Percentiles rank a stretch among this genome's conserved stretches.
Evolutionary conservation across 352 stramenopile species (phyloP).

Genomic region (Phytophthora megakarya): DNA sequence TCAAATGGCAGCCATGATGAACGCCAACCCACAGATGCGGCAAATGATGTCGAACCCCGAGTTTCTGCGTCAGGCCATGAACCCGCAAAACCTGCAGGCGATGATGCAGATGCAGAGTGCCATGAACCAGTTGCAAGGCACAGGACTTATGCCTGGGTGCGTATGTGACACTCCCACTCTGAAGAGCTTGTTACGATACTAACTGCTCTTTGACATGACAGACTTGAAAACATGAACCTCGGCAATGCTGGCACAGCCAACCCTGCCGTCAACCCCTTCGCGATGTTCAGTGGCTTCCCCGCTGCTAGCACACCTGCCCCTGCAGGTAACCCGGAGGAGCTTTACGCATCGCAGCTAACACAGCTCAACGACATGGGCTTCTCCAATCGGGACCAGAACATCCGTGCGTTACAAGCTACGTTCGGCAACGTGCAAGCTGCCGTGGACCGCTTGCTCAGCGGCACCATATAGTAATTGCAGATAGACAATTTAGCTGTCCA

Average conservation of each 20-base stretch:
- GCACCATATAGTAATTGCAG: conserved; percentile 47
- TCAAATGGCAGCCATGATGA: conserved; percentile 85
- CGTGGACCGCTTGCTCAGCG: conserved; percentile 88
- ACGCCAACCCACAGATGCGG: conserved; percentile 88
- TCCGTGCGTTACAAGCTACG: conserved; percentile 85
- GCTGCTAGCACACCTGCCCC: conserved; percentile 35
- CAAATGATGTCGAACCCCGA: conserved; percentile 91
- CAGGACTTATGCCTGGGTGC: conserved; percentile 72
- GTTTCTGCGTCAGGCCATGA: conserved; percentile 85
- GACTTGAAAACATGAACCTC: conserved; percentile 60
- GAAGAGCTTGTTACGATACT: conserved; percentile 5
- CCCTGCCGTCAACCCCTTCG: conserved; percentile 53
- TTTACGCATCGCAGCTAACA: conserved; percentile 87
- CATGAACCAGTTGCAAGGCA: conserved; percentile 82
- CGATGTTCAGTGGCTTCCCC: conserved; percentile 52
- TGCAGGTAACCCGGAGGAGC: conserved; percentile 75
- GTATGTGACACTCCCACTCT: conserved; percentile 14
- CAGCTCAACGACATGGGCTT: conserved; percentile 93
- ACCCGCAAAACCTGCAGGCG: conserved; percentile 90
- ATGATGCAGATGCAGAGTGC: conserved; percentile 92
- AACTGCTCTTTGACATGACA: conserved; percentile 20
- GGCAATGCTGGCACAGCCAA: conserved; percentile 20
- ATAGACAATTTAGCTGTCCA: neutral
- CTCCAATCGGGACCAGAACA: conserved; percentile 86
- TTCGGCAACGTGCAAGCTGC: conserved; percentile 90